phyloP scores from a whole-genome alignment of 352 stramenopile genomes.

The Phytopythium boreale region DNA sequence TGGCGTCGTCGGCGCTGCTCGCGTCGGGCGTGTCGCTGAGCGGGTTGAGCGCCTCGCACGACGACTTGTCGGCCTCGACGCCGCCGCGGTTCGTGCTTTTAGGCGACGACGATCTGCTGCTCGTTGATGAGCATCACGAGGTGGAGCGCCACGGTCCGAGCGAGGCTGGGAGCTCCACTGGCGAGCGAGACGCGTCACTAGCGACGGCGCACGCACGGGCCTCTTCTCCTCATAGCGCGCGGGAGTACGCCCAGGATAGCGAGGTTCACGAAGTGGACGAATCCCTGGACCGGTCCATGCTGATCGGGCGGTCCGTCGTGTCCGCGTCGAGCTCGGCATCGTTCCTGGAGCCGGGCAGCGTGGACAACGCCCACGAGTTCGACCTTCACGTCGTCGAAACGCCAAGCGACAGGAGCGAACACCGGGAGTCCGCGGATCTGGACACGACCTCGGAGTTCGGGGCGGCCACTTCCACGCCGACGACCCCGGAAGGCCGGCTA shows the following conservation, averaged over 20 bases:
- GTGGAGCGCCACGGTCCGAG: background rate
- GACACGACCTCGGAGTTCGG: conserved; percentile 7
- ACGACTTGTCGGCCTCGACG: conserved; percentile 7
- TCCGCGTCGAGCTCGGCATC: conserved; percentile 17
- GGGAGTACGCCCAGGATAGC: conserved; percentile 2
- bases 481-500: background rate
- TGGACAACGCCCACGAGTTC: background rate
- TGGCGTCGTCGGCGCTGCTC: background rate
- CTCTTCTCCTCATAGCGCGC: background rate
- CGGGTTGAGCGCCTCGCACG: background rate
- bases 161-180: background rate
- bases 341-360: background rate
- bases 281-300: conserved; percentile 52
- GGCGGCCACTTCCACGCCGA: background rate
- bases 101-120: conserved; percentile 47
- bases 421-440: conserved; percentile 7
- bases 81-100: conserved; percentile 62
- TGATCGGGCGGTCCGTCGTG: conserved; percentile 37
- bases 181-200: background rate
- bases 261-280: conserved; percentile 9
- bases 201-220: background rate
- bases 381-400: background rate
- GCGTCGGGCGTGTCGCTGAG: conserved; percentile 6
- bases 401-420: conserved; percentile 5
- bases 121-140: conserved; percentile 9